phyloP scores from a whole-genome alignment of 495 filamentous ascomycete species.

The Entonaema liquescens region DNA sequence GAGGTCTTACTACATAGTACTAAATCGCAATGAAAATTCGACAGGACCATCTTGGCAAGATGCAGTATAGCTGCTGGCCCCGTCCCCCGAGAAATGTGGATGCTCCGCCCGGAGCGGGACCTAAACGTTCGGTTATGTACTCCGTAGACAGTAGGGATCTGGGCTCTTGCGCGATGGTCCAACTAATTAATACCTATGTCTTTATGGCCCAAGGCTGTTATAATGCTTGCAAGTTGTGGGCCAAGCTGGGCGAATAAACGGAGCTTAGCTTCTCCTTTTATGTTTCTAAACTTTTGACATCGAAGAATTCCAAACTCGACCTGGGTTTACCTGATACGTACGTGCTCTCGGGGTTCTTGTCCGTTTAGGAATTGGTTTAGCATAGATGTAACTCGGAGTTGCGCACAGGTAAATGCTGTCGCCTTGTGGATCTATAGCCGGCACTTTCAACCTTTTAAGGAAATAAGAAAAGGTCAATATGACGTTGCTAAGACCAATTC shows the following conservation, averaged over 20 bases:
- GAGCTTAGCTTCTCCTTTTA: conserved; percentile 3
- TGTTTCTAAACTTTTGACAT: not conserved
- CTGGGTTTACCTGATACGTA: not conserved
- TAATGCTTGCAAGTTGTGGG: conserved; percentile 24
- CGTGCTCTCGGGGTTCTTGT: conserved; percentile 27
- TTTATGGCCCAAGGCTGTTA: not conserved
- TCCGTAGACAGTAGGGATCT: conserved; percentile 33
- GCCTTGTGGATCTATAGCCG: conserved; percentile 23
- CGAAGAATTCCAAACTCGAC: not conserved
- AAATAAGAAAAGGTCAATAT: conserved; percentile 19
- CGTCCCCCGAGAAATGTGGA: conserved; percentile 34
- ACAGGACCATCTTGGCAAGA: conserved; percentile 11
- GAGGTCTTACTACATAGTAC: conserved; percentile 24
- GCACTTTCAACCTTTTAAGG: conserved; percentile 26
- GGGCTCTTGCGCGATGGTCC: not conserved
- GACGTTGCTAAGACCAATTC: conserved; percentile 33
- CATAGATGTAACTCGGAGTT: conserved; percentile 22
- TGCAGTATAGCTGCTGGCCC: conserved; percentile 5
- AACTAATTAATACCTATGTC: not conserved
- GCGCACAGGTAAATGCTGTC: conserved; percentile 18
- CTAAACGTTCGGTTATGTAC: conserved; percentile 31
- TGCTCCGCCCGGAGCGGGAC: conserved; percentile 41
- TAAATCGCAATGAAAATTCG: conserved; percentile 11
- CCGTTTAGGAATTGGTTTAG: conserved; percentile 28
- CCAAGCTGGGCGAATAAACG: not conserved